Conservation (phyloP, 352 stramenopile genomes). For the Pythium plurisporium region DNA sequence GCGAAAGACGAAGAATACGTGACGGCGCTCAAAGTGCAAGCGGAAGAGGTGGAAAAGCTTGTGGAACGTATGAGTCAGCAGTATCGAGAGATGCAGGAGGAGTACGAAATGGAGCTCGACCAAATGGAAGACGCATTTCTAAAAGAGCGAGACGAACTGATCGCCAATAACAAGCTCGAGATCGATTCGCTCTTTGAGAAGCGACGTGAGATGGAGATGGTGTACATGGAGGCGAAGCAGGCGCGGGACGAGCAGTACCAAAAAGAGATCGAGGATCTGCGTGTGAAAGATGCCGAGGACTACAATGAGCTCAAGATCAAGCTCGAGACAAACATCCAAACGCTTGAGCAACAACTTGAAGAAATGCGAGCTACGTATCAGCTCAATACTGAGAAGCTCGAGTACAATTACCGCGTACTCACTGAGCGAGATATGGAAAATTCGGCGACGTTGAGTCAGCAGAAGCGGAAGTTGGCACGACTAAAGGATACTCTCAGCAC, state of each 20-base stretch:
- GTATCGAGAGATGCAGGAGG: conserved; percentile 91
- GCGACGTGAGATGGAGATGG: conserved; percentile 90
- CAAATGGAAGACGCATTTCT: conserved; percentile 93
- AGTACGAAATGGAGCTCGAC: conserved; percentile 92
- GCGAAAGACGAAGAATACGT: conserved; percentile 95
- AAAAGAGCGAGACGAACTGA: conserved; percentile 88
- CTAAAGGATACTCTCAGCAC: conserved; percentile 90
- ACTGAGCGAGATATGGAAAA: conserved; percentile 95
- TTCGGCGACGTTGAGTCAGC: conserved; percentile 86
- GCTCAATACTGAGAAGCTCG: conserved; percentile 95
- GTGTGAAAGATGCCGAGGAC: conserved; percentile 89
- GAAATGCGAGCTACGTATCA: conserved; percentile 95
- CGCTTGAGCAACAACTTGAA: conserved; percentile 94
- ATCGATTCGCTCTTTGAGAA: conserved; percentile 93
- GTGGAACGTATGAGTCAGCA: conserved; percentile 87
- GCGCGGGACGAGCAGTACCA: conserved; percentile 85
- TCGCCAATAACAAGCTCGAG: conserved; percentile 87
- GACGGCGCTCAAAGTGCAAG: conserved; percentile 85
- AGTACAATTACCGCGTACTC: conserved; percentile 96
- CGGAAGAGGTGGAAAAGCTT: conserved; percentile 88
- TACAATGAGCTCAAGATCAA: conserved; percentile 97
- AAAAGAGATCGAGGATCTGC: conserved; percentile 90
- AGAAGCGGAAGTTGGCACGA: conserved; percentile 91
- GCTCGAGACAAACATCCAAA: conserved; percentile 95
- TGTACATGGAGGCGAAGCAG: conserved; percentile 92